These are phyloP conservation scores for Candida palmyrensis DNA, from an alignment of 805 yeast species.

Conservation along the genomic window DNA sequence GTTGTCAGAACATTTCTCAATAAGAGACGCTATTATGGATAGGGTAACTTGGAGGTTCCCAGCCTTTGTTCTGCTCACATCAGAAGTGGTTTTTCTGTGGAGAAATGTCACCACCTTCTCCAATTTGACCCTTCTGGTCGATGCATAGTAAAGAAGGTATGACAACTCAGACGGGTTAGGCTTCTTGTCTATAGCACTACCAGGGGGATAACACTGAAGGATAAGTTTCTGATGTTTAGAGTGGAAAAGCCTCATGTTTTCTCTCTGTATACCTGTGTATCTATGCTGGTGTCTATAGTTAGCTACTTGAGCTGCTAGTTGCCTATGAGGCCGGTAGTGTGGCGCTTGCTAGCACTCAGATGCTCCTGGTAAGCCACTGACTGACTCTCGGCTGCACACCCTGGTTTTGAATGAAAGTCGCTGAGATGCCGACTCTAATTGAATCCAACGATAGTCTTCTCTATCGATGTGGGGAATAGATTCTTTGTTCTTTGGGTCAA, in stretches of 20 bases:
- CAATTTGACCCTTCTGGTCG: constrained; percentile 81
- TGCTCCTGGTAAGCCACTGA: too few species aligned
- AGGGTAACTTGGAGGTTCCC: constrained; percentile 86
- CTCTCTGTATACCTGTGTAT: too few species aligned
- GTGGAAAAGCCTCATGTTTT: constrained; percentile 37
- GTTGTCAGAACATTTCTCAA: constrained; percentile 75
- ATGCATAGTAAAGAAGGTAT: constrained; percentile 82
- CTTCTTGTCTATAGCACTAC: constrained; percentile 77
- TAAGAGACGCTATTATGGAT: constrained; percentile 61
- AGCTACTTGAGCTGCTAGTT: too few species aligned
- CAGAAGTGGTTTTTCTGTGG: constrained; percentile 54
- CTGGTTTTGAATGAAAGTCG: too few species aligned
- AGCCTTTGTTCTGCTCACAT: constrained; percentile 53
- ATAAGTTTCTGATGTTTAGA: constrained; percentile 90
- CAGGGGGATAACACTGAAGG: constrained; percentile 89
- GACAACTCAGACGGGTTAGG: constrained; percentile 92
- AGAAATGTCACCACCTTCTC: constrained; percentile 79
- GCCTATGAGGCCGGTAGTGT: too few species aligned
- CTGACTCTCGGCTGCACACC: too few species aligned
- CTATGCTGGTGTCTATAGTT: too few species aligned
- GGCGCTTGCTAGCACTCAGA: too few species aligned
- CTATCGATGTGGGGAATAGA: too few species aligned
- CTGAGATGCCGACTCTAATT: too few species aligned
- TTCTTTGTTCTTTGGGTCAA: too few species aligned
- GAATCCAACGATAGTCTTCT: too few species aligned